A percentile compares a stretch with the other conserved stretches of the same genome.
These are phyloP conservation scores for Fusarium sp. DNA, from an alignment of 2,329 filamentous ascomycete genomes.

Conservation along the genomic window DNA sequence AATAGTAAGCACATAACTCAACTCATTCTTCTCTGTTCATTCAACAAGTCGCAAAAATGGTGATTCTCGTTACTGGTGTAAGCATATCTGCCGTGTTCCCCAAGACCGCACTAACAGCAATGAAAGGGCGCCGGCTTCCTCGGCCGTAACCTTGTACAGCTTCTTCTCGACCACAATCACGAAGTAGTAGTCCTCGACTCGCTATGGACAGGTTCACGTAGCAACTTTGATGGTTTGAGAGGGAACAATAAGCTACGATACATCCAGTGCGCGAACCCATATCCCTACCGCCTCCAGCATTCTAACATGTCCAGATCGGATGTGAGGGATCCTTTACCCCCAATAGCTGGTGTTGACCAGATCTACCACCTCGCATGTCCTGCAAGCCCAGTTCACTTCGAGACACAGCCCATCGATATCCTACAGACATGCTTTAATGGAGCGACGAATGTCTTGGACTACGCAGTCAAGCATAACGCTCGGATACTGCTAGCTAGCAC, in stretches of 20 bases:
- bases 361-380: constrained; percentile 40
- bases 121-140: constrained; percentile 37
- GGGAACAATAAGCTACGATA: constrained; percentile 23
- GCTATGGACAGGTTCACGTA: constrained; percentile 33
- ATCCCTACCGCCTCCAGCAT: neutral
- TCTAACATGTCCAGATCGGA: constrained; percentile 14
- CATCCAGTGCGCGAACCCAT: neutral
- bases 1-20: too few species aligned
- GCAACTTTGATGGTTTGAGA: constrained; percentile 16
- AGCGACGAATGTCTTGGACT: constrained; percentile 30
- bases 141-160: constrained; percentile 31
- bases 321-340: constrained; percentile 29
- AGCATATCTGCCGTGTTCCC: neutral
- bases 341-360: constrained; percentile 28
- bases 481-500: constrained; percentile 32
- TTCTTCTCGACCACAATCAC: constrained; percentile 24
- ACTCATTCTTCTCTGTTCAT: neutral
- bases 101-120: neutral
- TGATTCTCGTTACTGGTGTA: neutral
- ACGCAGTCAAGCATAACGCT: constrained; percentile 33
- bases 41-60: neutral
- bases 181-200: constrained; percentile 35
- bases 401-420: constrained; percentile 34
- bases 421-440: constrained; percentile 38
- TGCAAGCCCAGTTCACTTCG: constrained; percentile 33